A percentile compares a stretch with the other conserved stretches of the same genome.
phyloP scores from a whole-genome alignment of 2,329 filamentous ascomycete genomes.

The Exophiala sp. region DNA sequence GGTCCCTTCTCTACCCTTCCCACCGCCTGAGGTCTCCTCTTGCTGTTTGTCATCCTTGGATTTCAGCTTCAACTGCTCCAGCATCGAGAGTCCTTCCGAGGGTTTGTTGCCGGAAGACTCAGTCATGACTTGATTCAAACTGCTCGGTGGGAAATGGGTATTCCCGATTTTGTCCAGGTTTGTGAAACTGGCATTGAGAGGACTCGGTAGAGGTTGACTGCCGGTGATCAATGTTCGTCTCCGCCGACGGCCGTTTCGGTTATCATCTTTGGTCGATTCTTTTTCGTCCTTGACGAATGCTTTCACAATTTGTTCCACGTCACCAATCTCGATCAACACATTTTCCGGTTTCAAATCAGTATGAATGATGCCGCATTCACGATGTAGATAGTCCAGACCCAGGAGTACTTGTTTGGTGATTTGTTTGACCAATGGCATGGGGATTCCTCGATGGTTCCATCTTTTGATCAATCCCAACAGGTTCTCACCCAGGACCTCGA shows the following conservation, averaged over 20 bases:
- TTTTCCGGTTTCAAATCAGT: slow-evolving; percentile 89
- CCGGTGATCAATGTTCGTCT: slow-evolving; percentile 92
- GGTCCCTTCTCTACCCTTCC: slow-evolving; percentile 53
- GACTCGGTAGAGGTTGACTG: slow-evolving; percentile 90
- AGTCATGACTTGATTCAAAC: slow-evolving; percentile 76
- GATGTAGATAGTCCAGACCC: slow-evolving; percentile 90
- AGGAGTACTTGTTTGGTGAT: slow-evolving; percentile 97
- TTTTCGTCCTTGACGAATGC: slow-evolving; percentile 83
- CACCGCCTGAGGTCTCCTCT: slow-evolving; percentile 39
- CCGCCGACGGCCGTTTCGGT: slow-evolving; percentile 82
- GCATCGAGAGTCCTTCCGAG: slow-evolving; percentile 49
- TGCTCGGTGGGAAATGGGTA: slow-evolving; percentile 57
- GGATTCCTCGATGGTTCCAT: slow-evolving; percentile 96
- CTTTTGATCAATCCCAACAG: slow-evolving; percentile 91
- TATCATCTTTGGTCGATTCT: slow-evolving; percentile 74
- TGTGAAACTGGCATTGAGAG: slow-evolving; percentile 85
- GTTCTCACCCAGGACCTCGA: slow-evolving; percentile 95
- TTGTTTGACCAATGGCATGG: slow-evolving; percentile 93
- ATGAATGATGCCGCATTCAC: slow-evolving; percentile 98
- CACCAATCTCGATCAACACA: slow-evolving; percentile 95
- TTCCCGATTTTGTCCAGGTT: slow-evolving; percentile 62
- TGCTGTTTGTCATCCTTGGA: slow-evolving; percentile 30
- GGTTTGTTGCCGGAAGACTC: slow-evolving; percentile 47
- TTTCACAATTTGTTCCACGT: slow-evolving; percentile 97
- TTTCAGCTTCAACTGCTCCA: slow-evolving; percentile 52